Evolutionary conservation across 495 filamentous ascomycete genomes (phyloP).

Genomic region (Aspergillus funiculosus): DNA sequence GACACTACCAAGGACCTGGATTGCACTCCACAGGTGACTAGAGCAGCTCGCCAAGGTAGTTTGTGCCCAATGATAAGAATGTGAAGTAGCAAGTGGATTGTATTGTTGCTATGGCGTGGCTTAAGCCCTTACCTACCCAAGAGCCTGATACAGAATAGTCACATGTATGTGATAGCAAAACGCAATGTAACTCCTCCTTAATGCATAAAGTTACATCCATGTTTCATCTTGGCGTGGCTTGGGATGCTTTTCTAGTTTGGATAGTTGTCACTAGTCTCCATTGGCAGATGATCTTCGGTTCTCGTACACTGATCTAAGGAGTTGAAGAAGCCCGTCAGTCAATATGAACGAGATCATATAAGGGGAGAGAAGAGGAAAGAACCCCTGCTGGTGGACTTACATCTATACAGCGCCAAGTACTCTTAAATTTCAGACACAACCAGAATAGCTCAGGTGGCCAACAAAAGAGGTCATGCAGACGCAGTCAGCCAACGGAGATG

Average conservation of each 20-base stretch:
- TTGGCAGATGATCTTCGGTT: background rate
- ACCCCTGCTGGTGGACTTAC: no score
- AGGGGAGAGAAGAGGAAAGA: no score
- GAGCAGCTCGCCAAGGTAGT: slow-evolving; percentile 7
- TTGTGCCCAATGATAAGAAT: slow-evolving; percentile 5
- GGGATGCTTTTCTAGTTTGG: slow-evolving; percentile 4
- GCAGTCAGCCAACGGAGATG: slow-evolving; percentile 3
- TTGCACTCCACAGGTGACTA: background rate
- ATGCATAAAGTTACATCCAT: background rate
- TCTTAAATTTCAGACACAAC: slow-evolving; percentile 7
- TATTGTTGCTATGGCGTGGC: background rate
- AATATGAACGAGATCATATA: no score
- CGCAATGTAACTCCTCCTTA: background rate
- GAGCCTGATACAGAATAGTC: background rate
- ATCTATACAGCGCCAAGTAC: no score
- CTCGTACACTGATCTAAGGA: no score
- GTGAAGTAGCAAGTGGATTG: slow-evolving; percentile 1
- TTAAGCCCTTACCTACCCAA: background rate
- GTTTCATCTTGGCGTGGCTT: slow-evolving; percentile 1
- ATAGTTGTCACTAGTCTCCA: background rate
- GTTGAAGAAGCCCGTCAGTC: no score
- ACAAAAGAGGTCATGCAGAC: slow-evolving; percentile 1
- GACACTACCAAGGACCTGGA: slow-evolving; percentile 2
- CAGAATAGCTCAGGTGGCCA: slow-evolving; percentile 9
- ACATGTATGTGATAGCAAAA: slow-evolving; percentile 3